Evolutionary conservation across 768 basidiomycete species (phyloP), one percentile per base, ranked within the genome.

Genomic region (Boletus sp.): DNA sequence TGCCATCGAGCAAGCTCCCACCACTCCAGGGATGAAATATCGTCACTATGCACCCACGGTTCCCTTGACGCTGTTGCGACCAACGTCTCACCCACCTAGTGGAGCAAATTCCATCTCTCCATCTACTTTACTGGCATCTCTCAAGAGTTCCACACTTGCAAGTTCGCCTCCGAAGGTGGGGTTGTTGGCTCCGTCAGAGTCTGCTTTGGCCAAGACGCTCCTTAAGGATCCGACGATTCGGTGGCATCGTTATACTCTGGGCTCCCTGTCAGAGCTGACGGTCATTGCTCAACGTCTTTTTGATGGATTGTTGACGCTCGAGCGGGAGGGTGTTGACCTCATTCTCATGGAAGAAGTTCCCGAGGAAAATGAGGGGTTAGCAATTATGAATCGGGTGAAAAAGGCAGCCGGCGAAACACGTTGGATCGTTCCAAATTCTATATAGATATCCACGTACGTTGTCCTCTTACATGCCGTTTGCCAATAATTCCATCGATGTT

Each of bases 1-100:
- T 39, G 72, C 71, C n/a, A 76, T 90, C 55, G 91, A 93, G 69
- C 77, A 78, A 39, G 82, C 86, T 0, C 97, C 97, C 9, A 94
- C 93, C 8, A 98, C 97, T 0, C 97, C 97, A 2, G 97, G 97
- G 33, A 97, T 98, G 95, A 99, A 99, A 75, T 99, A 99, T 71
- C 84, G 89, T 50, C 97, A 99, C 74, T 99, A 99, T 71, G 90
- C 95, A 24, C 97, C 97, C 2, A 77, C 87, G 1, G 86, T 94
- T 5, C 93, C 94, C 2, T 91, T 98, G 32, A 83, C 82, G 20
- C 81, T 98, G 7, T 75, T 94, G 39, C 78, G 81, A 59, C 83
- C 84, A 4, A 63, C 73, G 5, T 73, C 80, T n/a, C 58, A 65
- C 42, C 78, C 80, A 28, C 78, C 82, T 7, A 20, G 52, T 7